Evolutionary conservation across 176 grass and related monocot species (phyloP).

Genomic region (Dendrocalamus sinicus): DNA sequence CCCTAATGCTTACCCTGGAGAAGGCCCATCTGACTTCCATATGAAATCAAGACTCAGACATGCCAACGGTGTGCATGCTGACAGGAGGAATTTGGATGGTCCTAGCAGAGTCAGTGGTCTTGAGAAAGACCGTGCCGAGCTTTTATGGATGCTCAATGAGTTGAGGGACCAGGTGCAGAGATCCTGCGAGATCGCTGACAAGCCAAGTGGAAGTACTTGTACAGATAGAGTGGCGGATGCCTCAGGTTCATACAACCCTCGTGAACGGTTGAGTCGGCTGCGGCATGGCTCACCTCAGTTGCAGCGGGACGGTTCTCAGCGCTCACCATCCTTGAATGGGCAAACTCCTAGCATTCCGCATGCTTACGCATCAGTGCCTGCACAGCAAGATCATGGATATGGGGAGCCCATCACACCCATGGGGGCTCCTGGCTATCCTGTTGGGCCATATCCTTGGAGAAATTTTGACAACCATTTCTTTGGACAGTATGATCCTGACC

Average conservation of each 20-base stretch:
- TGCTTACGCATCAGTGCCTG: constrained; percentile 52
- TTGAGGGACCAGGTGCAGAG: constrained; percentile 80
- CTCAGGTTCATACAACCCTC: constrained; percentile 48
- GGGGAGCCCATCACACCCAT: constrained; percentile 48
- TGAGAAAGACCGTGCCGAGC: constrained; percentile 64
- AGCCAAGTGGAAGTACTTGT: constrained; percentile 49
- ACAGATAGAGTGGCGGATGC: constrained; percentile 25
- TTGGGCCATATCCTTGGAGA: constrained; percentile 56
- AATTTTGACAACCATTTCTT: constrained; percentile 67
- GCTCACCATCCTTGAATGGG: constrained; percentile 50
- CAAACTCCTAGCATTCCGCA: constrained; percentile 45
- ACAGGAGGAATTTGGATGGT: constrained; percentile 34
- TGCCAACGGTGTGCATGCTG: constrained; percentile 19
- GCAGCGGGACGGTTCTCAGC: constrained; percentile 50
- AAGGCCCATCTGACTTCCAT: constrained; percentile 54
- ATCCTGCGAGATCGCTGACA: constrained; percentile 69
- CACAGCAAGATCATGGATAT: constrained; percentile 56
- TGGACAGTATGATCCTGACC: constrained; percentile 73
- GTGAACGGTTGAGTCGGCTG: constrained; percentile 55
- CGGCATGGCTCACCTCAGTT: constrained; percentile 61
- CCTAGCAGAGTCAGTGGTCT: constrained; percentile 57
- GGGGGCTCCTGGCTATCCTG: constrained; percentile 63
- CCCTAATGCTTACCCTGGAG: constrained; percentile 39
- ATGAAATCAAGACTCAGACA: constrained; percentile 41
- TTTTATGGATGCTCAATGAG: constrained; percentile 85